A percentile compares a stretch with the other conserved stretches of the same genome.
Evolutionary conservation across 2,329 filamentous ascomycete genomes (phyloP).

Genomic region (Aspergillus sergii): DNA sequence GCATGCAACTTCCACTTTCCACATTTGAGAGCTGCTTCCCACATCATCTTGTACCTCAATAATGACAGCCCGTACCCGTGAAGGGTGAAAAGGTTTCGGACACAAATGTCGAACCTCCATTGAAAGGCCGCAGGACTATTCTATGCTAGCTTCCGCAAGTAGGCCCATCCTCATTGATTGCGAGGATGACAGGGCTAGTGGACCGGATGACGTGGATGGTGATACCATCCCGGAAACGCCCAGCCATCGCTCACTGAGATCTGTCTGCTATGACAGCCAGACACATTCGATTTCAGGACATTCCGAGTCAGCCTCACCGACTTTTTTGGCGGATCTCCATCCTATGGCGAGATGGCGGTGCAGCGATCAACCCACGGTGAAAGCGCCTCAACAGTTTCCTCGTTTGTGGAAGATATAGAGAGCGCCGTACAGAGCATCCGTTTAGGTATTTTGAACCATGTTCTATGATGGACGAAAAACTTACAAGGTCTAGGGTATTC

Average conservation of each 20-base stretch:
- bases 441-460: not conserved
- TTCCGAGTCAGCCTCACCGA: not conserved
- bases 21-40: not conserved
- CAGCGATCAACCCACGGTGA: not conserved
- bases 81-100: not conserved
- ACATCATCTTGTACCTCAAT: not conserved
- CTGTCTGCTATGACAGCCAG: not conserved
- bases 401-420: not conserved
- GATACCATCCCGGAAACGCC: not conserved
- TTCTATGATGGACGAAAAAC: not conserved
- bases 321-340: not conserved
- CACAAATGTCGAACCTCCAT: not conserved
- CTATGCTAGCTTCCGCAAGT: not conserved
- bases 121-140: not conserved
- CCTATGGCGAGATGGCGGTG: not conserved
- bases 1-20: not conserved
- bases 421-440: not conserved
- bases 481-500: rapidly evolving
- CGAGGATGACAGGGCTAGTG: not conserved
- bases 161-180: not conserved
- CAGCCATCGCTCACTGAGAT: not conserved
- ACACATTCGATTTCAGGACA: not conserved
- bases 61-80: not conserved
- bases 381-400: not conserved
- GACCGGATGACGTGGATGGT: not conserved